Conservation (phyloP, 176 grass and related monocot genomes). For the Pontederia paniculata region DNA sequence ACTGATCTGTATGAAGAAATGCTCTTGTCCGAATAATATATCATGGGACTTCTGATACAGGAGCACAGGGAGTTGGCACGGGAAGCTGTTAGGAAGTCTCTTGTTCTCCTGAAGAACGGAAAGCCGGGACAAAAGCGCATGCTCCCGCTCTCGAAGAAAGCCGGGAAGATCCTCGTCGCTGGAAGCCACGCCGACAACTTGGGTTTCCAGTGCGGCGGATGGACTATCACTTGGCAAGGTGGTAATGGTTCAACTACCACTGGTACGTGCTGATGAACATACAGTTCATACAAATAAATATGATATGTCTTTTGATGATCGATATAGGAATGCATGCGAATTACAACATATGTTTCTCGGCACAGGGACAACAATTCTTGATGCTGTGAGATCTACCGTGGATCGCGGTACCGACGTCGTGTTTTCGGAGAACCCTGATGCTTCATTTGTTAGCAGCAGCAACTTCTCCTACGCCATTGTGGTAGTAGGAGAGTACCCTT, state of each 20-base stretch:
- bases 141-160: conserved; percentile 78
- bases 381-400: conserved; percentile 61
- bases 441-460: conserved; percentile 51
- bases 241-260: conserved; percentile 64
- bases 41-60: conserved; percentile 22
- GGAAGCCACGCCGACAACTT: conserved; percentile 78
- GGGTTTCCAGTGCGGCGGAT: conserved; percentile 94
- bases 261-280: conserved; percentile 50
- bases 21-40: background rate
- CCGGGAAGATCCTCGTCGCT: conserved; percentile 69
- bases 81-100: conserved; percentile 95
- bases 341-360: background rate
- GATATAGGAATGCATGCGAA: background rate
- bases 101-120: conserved; percentile 91
- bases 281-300: no score
- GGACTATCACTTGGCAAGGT: conserved; percentile 94
- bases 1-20: no score
- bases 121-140: conserved; percentile 42
- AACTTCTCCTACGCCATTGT: conserved; percentile 60
- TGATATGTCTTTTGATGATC: background rate
- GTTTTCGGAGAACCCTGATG: conserved; percentile 62
- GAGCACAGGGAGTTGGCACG: conserved; percentile 90
- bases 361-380: conserved; percentile 89
- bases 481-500: conserved; percentile 65
- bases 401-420: conserved; percentile 41